Conservation (phyloP, 257 asterid species). For the Salvia splendens region DNA sequence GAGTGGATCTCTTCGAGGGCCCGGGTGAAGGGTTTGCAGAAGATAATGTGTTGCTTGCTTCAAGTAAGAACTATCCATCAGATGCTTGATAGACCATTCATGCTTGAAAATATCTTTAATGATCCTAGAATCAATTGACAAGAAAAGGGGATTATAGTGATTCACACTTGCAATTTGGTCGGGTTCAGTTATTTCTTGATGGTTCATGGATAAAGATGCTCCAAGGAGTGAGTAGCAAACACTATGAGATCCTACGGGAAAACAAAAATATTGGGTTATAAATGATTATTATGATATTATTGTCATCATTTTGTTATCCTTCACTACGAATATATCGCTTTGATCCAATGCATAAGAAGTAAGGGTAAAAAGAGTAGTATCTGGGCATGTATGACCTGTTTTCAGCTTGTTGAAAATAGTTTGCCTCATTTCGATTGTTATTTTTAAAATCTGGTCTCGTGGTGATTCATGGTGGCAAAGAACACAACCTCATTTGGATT, state of each 20-base stretch:
- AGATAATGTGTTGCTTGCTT: constrained; percentile 90
- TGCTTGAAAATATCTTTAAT: background rate
- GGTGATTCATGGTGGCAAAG: constrained; percentile 2
- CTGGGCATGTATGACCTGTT: background rate
- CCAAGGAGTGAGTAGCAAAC: constrained; percentile 12
- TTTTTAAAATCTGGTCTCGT: too few relatives aligned
- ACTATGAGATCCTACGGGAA: background rate
- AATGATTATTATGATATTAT: constrained; percentile 9
- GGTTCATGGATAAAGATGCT: background rate
- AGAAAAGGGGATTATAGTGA: constrained; percentile 3
- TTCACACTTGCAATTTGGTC: background rate
- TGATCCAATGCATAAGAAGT: constrained; percentile 15
- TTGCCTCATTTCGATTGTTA: too few relatives aligned
- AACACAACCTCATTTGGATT: background rate
- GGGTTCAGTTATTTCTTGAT: constrained; percentile 6
- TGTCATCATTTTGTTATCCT: constrained; percentile 15
- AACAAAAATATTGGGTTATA: constrained; percentile 5
- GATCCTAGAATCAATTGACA: background rate
- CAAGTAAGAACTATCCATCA: constrained; percentile 56
- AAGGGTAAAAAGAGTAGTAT: constrained; percentile 7
- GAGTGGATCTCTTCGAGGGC: constrained; percentile 94
- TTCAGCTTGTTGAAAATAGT: background rate
- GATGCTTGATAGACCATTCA: constrained; percentile 9
- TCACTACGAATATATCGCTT: constrained; percentile 21
- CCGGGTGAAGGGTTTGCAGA: constrained; percentile 90